Conservation (phyloP, 352 stramenopile genomes). For the Phytopythium mirpurense region DNA sequence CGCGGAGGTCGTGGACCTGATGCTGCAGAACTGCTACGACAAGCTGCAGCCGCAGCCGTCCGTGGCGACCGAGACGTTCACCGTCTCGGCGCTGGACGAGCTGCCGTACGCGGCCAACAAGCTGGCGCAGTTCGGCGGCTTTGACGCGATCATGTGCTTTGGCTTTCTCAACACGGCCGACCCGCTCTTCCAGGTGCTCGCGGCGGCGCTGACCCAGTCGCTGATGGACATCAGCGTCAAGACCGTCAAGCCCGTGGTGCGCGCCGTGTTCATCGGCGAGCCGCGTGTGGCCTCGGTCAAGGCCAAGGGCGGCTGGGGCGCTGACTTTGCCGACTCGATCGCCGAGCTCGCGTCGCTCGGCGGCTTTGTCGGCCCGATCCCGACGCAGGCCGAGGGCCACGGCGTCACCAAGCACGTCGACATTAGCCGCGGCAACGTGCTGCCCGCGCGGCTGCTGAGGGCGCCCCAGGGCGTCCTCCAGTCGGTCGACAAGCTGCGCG, state of each 20-base stretch:
- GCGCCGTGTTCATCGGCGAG: slow-evolving; percentile 78
- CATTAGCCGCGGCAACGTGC: slow-evolving; percentile 65
- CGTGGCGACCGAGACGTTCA: slow-evolving; percentile 44
- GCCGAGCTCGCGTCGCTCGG: slow-evolving; percentile 59
- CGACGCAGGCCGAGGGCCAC: slow-evolving; percentile 29
- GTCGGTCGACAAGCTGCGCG: slow-evolving; percentile 53
- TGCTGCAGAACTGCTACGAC: slow-evolving; percentile 63
- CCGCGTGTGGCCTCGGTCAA: slow-evolving; percentile 67
- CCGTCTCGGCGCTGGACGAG: slow-evolving; percentile 62
- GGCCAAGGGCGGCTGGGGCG: slow-evolving; percentile 61
- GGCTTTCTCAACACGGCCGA: slow-evolving; percentile 69
- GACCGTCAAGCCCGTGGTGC: slow-evolving; percentile 73
- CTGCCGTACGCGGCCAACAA: slow-evolving; percentile 84
- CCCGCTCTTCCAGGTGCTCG: slow-evolving; percentile 55
- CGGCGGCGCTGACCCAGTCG: slow-evolving; percentile 52
- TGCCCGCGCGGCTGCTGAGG: slow-evolving; percentile 49
- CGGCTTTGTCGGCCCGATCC: slow-evolving; percentile 53
- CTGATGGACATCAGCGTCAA: slow-evolving; percentile 84
- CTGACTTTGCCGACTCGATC: slow-evolving; percentile 58
- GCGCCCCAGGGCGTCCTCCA: slow-evolving; percentile 55
- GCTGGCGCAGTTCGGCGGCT: slow-evolving; percentile 54
- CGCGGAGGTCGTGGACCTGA: slow-evolving; percentile 61
- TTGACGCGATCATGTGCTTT: slow-evolving; percentile 73
- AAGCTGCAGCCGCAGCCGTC: slow-evolving; percentile 17
- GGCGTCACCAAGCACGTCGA: slow-evolving; percentile 47